A percentile compares a stretch with the other conserved stretches of the same genome.
phyloP scores from a whole-genome alignment of 352 stramenopile genomes.

The Globisporangium acanthophoron region DNA sequence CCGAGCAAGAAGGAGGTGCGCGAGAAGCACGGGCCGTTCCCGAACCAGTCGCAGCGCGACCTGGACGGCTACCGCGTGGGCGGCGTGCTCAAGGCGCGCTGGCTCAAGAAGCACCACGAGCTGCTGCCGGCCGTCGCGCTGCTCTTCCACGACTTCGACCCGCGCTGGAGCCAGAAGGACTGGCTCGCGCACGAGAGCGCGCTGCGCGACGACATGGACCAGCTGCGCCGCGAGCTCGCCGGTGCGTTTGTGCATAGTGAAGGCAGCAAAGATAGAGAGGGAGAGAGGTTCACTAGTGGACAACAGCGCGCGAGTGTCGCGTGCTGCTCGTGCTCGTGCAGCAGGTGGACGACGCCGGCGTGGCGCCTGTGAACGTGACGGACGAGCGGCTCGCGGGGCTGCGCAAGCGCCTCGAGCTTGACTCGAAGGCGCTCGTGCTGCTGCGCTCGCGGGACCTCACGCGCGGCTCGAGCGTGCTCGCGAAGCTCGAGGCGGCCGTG shows the following conservation, averaged over 20 bases:
- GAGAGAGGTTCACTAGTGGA: background rate
- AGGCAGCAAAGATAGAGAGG: background rate
- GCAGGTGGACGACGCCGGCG: constrained; percentile 64
- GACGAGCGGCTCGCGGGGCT: constrained; percentile 74
- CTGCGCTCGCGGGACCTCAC: constrained; percentile 60
- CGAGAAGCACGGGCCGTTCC: constrained; percentile 82
- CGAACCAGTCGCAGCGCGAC: constrained; percentile 78
- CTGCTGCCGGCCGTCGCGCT: constrained; percentile 71
- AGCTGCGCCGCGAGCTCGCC: constrained; percentile 52
- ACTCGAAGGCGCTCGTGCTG: constrained; percentile 72
- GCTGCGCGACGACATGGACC: constrained; percentile 72
- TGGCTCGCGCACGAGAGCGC: constrained; percentile 64
- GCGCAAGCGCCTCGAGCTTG: constrained; percentile 59
- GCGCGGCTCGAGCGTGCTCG: constrained; percentile 45
- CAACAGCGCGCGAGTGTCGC: constrained; percentile 56
- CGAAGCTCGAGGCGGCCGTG: constrained; percentile 70
- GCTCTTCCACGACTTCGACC: constrained; percentile 84
- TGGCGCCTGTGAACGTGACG: constrained; percentile 51
- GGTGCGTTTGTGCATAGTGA: constrained; percentile 8
- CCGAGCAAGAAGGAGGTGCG: constrained; percentile 78
- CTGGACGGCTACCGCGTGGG: constrained; percentile 68
- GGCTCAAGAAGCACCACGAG: constrained; percentile 87
- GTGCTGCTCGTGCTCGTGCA: constrained; percentile 79
- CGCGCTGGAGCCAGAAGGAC: constrained; percentile 58
- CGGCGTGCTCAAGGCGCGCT: constrained; percentile 72